Conservation (phyloP, 768 basidiomycete species). For the Cystobasidium onofrii region DNA sequence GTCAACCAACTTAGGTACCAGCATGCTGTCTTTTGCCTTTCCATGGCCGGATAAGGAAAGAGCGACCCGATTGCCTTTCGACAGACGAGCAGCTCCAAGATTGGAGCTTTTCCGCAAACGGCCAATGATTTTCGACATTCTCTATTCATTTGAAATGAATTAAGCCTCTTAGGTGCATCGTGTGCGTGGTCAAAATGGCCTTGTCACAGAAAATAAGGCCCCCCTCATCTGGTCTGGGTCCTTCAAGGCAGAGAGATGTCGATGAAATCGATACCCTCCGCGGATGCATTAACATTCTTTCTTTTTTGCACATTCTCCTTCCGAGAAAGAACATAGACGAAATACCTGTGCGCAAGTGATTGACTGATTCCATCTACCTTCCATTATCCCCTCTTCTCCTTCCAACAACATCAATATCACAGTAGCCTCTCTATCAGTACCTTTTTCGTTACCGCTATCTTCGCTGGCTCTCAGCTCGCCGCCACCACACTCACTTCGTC, state of each 20-base stretch:
- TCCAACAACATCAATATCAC: too few species aligned
- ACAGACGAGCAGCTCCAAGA: neutral
- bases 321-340: neutral
- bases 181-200: too few species aligned
- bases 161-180: neutral
- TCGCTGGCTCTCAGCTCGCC: too few species aligned
- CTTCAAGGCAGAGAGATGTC: neutral
- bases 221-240: neutral
- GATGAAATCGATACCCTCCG: neutral
- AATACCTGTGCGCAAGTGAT: neutral
- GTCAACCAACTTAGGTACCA: neutral
- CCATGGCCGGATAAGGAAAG: neutral
- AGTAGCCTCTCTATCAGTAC: too few species aligned
- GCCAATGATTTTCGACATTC: neutral
- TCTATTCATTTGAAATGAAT: neutral
- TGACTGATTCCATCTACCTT: neutral
- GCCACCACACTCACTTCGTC: too few species aligned
- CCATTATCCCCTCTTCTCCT: too few species aligned
- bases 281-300: neutral
- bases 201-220: too few species aligned
- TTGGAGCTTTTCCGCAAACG: neutral
- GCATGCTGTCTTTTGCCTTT: neutral
- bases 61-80: neutral
- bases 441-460: too few species aligned
- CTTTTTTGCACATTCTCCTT: neutral